These are phyloP conservation scores for button mushroom (Agaricus bisporus) DNA, from an alignment of 768 basidiomycete genomes.

Conservation along the genomic window DNA sequence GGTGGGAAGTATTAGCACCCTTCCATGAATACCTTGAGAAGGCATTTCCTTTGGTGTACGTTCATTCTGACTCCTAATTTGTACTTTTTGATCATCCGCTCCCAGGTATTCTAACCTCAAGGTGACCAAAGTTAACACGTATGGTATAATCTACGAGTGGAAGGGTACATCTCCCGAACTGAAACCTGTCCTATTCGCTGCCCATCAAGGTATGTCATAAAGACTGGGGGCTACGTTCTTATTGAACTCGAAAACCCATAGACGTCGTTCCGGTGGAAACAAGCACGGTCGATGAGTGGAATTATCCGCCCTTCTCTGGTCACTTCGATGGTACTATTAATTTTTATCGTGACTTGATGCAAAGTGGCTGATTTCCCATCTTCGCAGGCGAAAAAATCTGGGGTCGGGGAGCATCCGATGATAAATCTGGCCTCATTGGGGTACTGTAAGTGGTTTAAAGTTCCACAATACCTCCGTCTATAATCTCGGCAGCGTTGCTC, in stretches of 20 bases:
- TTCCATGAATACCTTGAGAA: slow-evolving; percentile 50
- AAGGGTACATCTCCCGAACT: slow-evolving; percentile 50
- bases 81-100: not conserved
- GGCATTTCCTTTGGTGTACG: slow-evolving; percentile 61
- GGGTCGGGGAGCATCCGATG: slow-evolving; percentile 72
- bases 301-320: slow-evolving; percentile 58
- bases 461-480: not conserved
- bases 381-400: slow-evolving; percentile 47
- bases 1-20: slow-evolving; percentile 47
- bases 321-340: slow-evolving; percentile 41
- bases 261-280: slow-evolving; percentile 68
- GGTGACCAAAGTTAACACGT: slow-evolving; percentile 70
- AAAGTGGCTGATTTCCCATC: not conserved
- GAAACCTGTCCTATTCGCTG: slow-evolving; percentile 68
- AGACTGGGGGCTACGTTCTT: not conserved
- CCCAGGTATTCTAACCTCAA: slow-evolving; percentile 50
- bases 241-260: slow-evolving; percentile 15
- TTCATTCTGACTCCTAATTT: slow-evolving; percentile 3
- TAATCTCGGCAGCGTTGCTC: slow-evolving; percentile 32
- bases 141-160: slow-evolving; percentile 73
- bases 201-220: slow-evolving; percentile 49
- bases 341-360: not conserved
- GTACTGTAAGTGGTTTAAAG: slow-evolving; percentile 38
- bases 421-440: slow-evolving; percentile 71
- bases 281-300: slow-evolving; percentile 51